These are phyloP conservation scores for Fusarium incarnatum DNA, from an alignment of 2,329 filamentous ascomycete genomes.

Conservation along the genomic window DNA sequence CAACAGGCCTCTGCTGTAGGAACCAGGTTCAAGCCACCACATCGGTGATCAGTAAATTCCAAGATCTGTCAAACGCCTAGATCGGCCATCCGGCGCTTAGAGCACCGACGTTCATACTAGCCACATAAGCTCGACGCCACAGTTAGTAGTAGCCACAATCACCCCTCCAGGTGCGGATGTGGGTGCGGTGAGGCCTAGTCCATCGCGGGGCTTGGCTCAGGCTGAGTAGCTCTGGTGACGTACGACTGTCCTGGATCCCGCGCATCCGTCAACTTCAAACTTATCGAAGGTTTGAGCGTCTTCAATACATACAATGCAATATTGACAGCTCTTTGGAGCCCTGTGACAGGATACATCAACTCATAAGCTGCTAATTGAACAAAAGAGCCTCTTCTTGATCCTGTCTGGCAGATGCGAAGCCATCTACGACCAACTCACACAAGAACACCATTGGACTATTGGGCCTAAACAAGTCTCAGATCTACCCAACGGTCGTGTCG, in stretches of 20 bases:
- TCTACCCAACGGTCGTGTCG: conserved; percentile 24
- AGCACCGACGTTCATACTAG: background rate
- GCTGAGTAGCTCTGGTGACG: conserved; percentile 39
- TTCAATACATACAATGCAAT: conserved; percentile 14
- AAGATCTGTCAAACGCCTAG: conserved; percentile 5
- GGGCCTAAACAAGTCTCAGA: conserved; percentile 7
- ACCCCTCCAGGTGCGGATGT: conserved; percentile 23
- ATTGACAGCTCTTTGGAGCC: conserved; percentile 23
- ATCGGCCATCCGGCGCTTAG: conserved; percentile 11
- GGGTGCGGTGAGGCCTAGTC: conserved; percentile 19
- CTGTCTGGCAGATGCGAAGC: background rate
- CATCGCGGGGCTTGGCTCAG: conserved; percentile 33
- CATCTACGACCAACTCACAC: conserved; percentile 16
- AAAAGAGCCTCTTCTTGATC: background rate
- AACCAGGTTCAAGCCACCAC: conserved; percentile 13
- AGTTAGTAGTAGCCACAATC: conserved; percentile 8
- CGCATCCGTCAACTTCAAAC: conserved; percentile 14
- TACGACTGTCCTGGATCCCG: conserved; percentile 24
- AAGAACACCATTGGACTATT: conserved; percentile 28
- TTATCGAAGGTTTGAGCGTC: conserved; percentile 3
- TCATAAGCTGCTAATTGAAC: background rate
- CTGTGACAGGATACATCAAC: conserved; percentile 2
- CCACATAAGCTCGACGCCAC: conserved; percentile 4
- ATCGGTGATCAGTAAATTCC: conserved; percentile 6
- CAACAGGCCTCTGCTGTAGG: background rate